Percentiles rank a stretch among this genome's conserved stretches.
phyloP scores from a whole-genome alignment of 202 grass and related monocot species.

The Sporobolus alterniflorus region DNA sequence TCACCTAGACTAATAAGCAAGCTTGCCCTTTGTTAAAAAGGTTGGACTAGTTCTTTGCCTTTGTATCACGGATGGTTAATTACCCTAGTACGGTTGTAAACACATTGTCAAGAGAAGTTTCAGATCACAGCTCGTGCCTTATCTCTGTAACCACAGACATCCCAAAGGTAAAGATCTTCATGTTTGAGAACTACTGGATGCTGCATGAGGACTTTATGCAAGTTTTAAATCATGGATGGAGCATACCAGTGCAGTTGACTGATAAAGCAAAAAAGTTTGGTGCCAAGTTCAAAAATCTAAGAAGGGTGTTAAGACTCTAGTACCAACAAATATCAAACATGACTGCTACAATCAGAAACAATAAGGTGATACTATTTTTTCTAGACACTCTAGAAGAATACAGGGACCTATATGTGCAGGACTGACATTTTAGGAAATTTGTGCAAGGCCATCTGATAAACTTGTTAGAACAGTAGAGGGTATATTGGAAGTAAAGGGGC shows the following conservation, averaged over 20 bases:
- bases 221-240: too few species aligned
- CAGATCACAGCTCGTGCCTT: not conserved
- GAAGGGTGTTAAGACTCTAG: too few species aligned
- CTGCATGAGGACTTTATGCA: too few species aligned
- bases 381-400: not conserved
- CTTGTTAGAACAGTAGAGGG: not conserved
- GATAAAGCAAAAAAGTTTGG: too few species aligned
- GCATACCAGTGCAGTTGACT: too few species aligned
- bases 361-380: too few species aligned
- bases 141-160: rapidly evolving
- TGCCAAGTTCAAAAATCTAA: too few species aligned
- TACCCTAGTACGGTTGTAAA: not conserved
- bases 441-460: not conserved
- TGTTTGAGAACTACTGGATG: too few species aligned
- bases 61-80: not conserved
- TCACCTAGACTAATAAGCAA: not conserved
- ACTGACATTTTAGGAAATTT: not conserved
- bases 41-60: not conserved
- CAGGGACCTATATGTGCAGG: too few species aligned
- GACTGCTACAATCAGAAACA: too few species aligned
- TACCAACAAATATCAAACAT: too few species aligned
- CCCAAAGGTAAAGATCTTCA: not conserved
- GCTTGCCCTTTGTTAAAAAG: too few species aligned
- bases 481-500: not conserved
- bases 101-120: not conserved